Base-by-base conservation (phyloP, 2,329 filamentous ascomycete species). In the Arthroderma sp. region DNA sequence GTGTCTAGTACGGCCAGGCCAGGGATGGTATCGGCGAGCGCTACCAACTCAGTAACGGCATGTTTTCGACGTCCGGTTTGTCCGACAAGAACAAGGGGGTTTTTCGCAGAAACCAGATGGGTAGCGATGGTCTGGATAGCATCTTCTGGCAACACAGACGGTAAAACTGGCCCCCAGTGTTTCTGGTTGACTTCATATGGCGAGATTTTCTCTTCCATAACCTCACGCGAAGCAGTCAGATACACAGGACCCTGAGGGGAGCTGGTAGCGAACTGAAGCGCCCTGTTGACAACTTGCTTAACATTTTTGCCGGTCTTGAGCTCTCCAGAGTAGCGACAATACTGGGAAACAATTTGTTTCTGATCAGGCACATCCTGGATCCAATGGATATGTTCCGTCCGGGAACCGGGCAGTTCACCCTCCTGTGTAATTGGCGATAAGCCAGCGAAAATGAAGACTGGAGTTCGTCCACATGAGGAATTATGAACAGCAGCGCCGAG, bases 221-320 rank as follows among this genome's bases (percentile, higher is more conserved):
- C 77, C 61, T 94, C 86, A 50, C 86, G 71, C 1, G 84, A 81
- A 1, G 82, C 85, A 45, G 74, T 77, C 3, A 94, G 67, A 53
- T 94, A 93, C 0, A 87, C 84, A 0, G 86, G 86, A 0, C 86
- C 86, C 50, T 80, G 74, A 0, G 86, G 86, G 43, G 81, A 81
- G 29, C 79, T 85, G 40, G 68, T 82, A 0, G 86, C 85, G 57
- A 91, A 93, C 53, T 85, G 84, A 45, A 94, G 62, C 0, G 86
- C 86, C 1, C 86, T 80, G 57, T 86, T 86, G 48, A 94, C 83
- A 65, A 93, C 80, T 66, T 94, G 85, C 70, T 93, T 93, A 48
- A 93, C 77, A 56, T 93, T 94, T 57, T 76, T 76, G 10, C 85
- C 85, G 2, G 82, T 81, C 66, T 87, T 88, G 61, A 94, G 80